Percentiles rank a stretch among this genome's conserved stretches.
These are phyloP conservation scores for Puccinia brachypodii DNA, from an alignment of 1,284 basidiomycete species.

Conservation along the genomic window DNA sequence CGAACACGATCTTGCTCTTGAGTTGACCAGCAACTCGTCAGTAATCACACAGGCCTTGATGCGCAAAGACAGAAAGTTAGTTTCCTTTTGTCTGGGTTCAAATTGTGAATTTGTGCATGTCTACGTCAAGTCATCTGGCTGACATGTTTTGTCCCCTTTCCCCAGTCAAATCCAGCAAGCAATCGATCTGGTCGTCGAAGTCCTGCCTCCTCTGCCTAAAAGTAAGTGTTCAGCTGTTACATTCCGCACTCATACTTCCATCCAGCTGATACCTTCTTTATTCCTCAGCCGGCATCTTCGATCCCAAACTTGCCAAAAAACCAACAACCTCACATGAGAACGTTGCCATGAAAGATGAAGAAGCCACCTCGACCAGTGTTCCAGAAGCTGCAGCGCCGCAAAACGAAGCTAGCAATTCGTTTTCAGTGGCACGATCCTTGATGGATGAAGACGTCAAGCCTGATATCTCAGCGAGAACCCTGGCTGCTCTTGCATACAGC, in stretches of 20 bases:
- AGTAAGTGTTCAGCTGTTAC: constrained; percentile 61
- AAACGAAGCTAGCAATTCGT: constrained; percentile 9
- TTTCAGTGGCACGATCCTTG: neutral
- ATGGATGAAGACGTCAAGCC: constrained; percentile 45
- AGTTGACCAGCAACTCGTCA: constrained; percentile 44
- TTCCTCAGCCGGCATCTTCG: constrained; percentile 53
- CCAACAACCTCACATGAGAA: constrained; percentile 45
- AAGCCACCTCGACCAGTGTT: constrained; percentile 40
- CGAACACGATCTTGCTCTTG: constrained; percentile 61
- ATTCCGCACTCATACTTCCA: neutral
- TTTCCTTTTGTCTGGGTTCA: neutral
- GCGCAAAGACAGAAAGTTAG: constrained; percentile 44
- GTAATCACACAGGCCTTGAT: constrained; percentile 46
- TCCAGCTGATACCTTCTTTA: neutral
- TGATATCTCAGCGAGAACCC: constrained; percentile 31
- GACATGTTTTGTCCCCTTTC: neutral
- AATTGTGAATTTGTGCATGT: neutral
- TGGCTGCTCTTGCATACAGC: constrained; percentile 2
- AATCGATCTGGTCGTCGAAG: constrained; percentile 77
- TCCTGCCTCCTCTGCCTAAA: constrained; percentile 86
- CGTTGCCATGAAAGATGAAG: constrained; percentile 52
- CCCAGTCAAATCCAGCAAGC: constrained; percentile 79
- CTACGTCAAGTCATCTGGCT: neutral
- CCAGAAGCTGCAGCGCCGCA: constrained; percentile 1
- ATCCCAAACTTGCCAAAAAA: constrained; percentile 52